These are phyloP conservation scores for Lasiosphaeriaceae sp. DNA, from an alignment of 495 filamentous ascomycete species.

Conservation along the genomic window DNA sequence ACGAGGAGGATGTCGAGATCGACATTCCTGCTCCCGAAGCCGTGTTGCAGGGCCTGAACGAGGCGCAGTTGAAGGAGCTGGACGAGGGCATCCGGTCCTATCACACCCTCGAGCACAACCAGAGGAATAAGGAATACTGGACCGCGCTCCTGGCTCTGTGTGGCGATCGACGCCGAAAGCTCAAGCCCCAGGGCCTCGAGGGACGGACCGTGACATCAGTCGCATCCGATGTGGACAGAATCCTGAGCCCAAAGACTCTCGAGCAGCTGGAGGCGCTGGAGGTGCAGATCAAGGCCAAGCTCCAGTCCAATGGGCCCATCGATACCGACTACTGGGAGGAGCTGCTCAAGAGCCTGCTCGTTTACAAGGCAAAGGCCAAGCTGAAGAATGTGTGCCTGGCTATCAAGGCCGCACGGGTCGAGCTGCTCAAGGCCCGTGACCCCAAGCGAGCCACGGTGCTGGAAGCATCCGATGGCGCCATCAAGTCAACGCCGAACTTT, in stretches of 20 bases:
- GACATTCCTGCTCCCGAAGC: slow-evolving; percentile 78
- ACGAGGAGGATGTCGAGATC: slow-evolving; percentile 66
- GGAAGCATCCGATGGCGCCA: slow-evolving; percentile 27
- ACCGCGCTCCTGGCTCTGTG: slow-evolving; percentile 84
- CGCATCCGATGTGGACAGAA: slow-evolving; percentile 78
- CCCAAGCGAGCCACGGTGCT: slow-evolving; percentile 61
- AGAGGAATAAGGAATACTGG: slow-evolving; percentile 84
- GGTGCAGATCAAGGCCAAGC: slow-evolving; percentile 74
- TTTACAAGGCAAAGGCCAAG: slow-evolving; percentile 90
- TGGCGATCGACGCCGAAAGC: slow-evolving; percentile 66
- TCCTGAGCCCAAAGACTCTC: slow-evolving; percentile 81
- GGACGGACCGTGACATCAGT: slow-evolving; percentile 77
- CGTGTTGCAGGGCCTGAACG: slow-evolving; percentile 70
- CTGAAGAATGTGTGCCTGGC: slow-evolving; percentile 75
- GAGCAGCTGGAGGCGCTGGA: slow-evolving; percentile 82
- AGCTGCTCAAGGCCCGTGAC: slow-evolving; percentile 63
- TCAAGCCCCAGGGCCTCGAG: slow-evolving; percentile 56
- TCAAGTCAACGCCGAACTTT: slow-evolving; percentile 13
- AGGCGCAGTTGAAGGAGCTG: slow-evolving; percentile 68
- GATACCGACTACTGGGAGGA: slow-evolving; percentile 98
- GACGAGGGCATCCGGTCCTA: slow-evolving; percentile 87
- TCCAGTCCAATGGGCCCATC: slow-evolving; percentile 84
- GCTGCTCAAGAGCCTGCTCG: slow-evolving; percentile 73
- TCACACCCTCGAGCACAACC: slow-evolving; percentile 70
- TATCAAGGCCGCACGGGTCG: slow-evolving; percentile 70